Evolutionary conservation across 441 rosid genomes (phyloP).

Genomic region (Biscutella auriculata): DNA sequence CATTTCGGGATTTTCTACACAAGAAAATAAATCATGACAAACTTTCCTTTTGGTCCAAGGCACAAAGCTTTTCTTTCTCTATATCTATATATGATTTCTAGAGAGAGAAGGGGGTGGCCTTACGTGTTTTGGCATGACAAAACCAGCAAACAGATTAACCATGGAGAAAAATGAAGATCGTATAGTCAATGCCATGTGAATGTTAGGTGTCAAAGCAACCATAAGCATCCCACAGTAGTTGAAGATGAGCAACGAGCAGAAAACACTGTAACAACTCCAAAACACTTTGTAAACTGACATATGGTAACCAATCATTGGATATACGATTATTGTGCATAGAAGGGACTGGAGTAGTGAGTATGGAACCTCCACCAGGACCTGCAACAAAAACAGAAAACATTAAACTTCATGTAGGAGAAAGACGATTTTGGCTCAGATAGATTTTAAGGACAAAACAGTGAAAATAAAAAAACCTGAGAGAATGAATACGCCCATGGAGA

Average conservation of each 20-base stretch:
- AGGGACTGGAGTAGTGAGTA: slow-evolving; percentile 32
- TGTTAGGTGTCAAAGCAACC: slow-evolving; percentile 34
- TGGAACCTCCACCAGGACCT: slow-evolving; percentile 42
- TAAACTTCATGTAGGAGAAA: background rate
- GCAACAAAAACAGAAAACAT: too few species aligned
- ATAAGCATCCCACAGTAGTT: slow-evolving; percentile 44
- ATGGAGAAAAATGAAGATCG: slow-evolving; percentile 31
- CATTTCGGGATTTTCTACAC: slow-evolving; percentile 51
- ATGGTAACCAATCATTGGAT: slow-evolving; percentile 39
- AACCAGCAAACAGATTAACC: slow-evolving; percentile 48
- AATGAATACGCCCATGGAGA: slow-evolving; percentile 51
- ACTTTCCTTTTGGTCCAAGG: too few species aligned
- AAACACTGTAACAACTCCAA: slow-evolving; percentile 33
- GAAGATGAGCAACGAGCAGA: slow-evolving; percentile 39
- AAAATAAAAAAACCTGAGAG: too few species aligned
- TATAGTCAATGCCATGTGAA: slow-evolving; percentile 32
- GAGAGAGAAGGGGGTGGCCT: background rate
- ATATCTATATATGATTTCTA: too few species aligned
- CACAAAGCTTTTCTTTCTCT: too few species aligned
- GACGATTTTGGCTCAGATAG: too few species aligned
- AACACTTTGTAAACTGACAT: slow-evolving; percentile 32
- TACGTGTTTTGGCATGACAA: slow-evolving; percentile 49
- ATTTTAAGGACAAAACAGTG: too few species aligned
- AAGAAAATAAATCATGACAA: too few species aligned
- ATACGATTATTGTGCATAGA: slow-evolving; percentile 27